Evolutionary conservation across 2,329 filamentous ascomycete species (phyloP), one percentile per base, ranked within the genome.

Genomic region (Sporothrix protearum): DNA sequence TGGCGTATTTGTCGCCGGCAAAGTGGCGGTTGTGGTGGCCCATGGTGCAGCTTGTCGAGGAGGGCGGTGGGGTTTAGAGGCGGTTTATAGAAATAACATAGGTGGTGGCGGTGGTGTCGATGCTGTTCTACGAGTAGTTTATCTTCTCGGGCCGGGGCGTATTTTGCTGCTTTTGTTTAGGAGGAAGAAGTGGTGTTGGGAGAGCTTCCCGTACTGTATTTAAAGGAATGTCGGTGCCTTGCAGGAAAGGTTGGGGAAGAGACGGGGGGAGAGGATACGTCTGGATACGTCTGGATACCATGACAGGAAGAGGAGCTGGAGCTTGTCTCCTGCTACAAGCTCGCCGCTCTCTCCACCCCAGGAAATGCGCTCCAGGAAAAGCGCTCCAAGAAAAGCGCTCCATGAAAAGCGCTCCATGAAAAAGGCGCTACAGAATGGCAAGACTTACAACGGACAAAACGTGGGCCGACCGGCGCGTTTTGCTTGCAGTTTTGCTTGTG

Each of bases 11-110:
- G 68, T 79, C 78, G 68, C 78, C 77, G 2, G 73, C 33, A 71
- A 72, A 78, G 47, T 77, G 76, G 25, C 75, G 73, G 53, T 77
- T 77, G 70, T 78, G 76, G 69, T 78, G 77, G 25, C 76, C 76
- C 78, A 79, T 79, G 55, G 51, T 7, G 12, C 28, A 36, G 4
- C n/a, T n/a, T 28, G 36, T 16, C 19, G 16, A 6, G 9, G 30
- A 61, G 33, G 25, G 51, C 10, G 9, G 51, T 28, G 2, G 3
- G 51, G 25, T 16, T 16, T 10, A n/a, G 30, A 10, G 55, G 4
- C 8, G 16, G 28, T 19, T 7, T 61, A 61, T 33, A 61, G 5
- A 33, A 53, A 25, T 22, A 28, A 12, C 49, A 53, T 53, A 53
- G 49, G 49, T 53, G 47, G 19, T 12, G n/a, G 49, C 8, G 49